These are phyloP conservation scores for Neurospora sp. DNA, from an alignment of 495 filamentous ascomycete species.

Conservation along the genomic window DNA sequence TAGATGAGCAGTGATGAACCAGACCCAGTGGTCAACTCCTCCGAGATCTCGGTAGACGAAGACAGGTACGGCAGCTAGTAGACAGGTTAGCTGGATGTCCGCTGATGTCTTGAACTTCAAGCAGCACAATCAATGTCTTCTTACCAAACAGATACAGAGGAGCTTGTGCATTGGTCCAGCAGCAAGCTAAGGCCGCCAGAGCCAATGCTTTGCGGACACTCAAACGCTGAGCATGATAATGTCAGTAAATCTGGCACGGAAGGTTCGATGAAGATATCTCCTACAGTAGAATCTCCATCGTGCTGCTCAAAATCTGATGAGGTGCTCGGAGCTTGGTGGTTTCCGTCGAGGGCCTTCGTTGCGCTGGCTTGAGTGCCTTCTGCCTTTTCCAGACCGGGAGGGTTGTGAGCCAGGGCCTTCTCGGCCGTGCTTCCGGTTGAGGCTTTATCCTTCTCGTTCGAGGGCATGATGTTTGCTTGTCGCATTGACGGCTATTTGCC, in stretches of 20 bases:
- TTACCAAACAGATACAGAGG: constrained; percentile 21
- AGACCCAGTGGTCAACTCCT: constrained; percentile 58
- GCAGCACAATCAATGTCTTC: not conserved
- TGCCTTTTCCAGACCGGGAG: not conserved
- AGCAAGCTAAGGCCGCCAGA: constrained; percentile 16
- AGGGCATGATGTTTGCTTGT: not conserved
- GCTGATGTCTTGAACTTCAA: not conserved
- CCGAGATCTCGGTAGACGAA: constrained; percentile 56
- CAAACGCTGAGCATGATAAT: not conserved
- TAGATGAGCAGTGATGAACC: constrained; percentile 61
- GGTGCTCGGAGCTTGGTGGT: not conserved
- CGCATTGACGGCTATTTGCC: not conserved
- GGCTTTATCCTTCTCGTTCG: not conserved
- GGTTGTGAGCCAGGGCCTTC: not conserved
- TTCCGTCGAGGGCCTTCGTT: not conserved
- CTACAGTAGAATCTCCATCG: not conserved
- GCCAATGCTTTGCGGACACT: constrained; percentile 7
- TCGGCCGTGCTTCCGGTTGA: not conserved
- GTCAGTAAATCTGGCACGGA: not conserved
- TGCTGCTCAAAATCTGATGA: not conserved
- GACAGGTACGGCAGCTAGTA: constrained; percentile 14
- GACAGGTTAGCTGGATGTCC: not conserved
- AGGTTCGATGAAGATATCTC: not conserved
- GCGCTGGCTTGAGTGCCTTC: not conserved
- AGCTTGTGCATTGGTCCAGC: constrained; percentile 21